A percentile compares a stretch with the other conserved stretches of the same genome.
Conservation (phyloP, 257 asterid genomes). For the Linaria vulgaris region DNA sequence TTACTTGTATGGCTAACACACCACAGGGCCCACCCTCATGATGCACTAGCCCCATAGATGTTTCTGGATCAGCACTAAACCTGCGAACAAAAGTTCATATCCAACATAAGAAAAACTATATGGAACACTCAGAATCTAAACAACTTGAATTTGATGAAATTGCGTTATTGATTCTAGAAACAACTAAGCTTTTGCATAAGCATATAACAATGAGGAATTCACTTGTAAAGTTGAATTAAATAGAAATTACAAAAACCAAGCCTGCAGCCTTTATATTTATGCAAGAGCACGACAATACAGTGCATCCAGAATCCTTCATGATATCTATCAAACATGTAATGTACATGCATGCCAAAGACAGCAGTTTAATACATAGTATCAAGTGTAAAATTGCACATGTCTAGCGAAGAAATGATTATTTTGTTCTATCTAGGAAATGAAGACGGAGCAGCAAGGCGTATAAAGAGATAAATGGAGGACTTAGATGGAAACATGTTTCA, state of each 20-base stretch:
- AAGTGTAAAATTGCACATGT: too few relatives aligned
- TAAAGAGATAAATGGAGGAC: not conserved
- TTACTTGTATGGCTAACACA: conserved; percentile 93
- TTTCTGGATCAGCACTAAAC: conserved; percentile 89
- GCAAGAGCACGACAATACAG: not conserved
- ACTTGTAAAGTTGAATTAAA: conserved; percentile 7
- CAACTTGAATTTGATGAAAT: conserved; percentile 13
- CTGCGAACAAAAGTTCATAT: conserved; percentile 40
- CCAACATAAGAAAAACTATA: conserved; percentile 25
- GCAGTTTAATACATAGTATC: not conserved
- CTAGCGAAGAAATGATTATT: too few relatives aligned
- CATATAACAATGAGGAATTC: not conserved
- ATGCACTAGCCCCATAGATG: conserved; percentile 96
- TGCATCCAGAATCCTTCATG: not conserved
- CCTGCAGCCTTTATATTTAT: not conserved
- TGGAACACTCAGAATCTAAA: conserved; percentile 13
- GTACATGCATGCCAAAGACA: not conserved
- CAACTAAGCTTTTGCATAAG: conserved; percentile 13
- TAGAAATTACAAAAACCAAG: conserved; percentile 1
- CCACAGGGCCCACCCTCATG: conserved; percentile 99
- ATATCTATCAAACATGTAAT: too few relatives aligned
- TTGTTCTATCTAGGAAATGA: not conserved
- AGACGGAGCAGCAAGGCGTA: not conserved
- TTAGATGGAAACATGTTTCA: not conserved
- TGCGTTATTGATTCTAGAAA: conserved; percentile 5